phyloP scores from a whole-genome alignment of 495 filamentous ascomycete species.

The Trichoderma orchidacearum region DNA sequence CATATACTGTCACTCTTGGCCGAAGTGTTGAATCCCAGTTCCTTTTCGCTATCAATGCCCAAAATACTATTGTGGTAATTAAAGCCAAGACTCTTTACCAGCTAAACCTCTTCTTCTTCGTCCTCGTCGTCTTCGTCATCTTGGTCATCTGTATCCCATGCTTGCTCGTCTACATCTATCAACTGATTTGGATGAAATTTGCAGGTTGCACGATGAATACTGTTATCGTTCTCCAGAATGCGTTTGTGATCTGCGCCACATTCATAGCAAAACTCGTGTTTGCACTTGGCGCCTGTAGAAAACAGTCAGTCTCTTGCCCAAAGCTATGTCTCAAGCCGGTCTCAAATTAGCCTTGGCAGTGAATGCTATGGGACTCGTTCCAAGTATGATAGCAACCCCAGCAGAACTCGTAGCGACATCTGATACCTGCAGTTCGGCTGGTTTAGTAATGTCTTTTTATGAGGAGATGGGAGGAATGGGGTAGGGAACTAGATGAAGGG shows the following conservation, averaged over 20 bases:
- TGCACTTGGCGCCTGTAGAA: slow-evolving; percentile 7
- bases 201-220: slow-evolving; percentile 5
- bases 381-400: slow-evolving; percentile 4
- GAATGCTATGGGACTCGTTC: not conserved
- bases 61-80: too few species aligned
- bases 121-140: not conserved
- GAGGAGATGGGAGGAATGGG: not conserved
- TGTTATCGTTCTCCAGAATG: slow-evolving; percentile 8
- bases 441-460: not conserved
- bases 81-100: too few species aligned
- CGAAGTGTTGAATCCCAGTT: too few species aligned
- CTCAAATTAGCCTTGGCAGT: not conserved
- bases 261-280: slow-evolving; percentile 12
- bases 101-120: not conserved
- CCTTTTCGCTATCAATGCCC: too few species aligned
- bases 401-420: slow-evolving; percentile 7
- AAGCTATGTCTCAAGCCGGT: too few species aligned
- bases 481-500: too few species aligned
- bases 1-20: too few species aligned
- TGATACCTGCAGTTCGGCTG: not conserved
- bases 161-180: not conserved
- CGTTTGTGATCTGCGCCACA: slow-evolving; percentile 9
- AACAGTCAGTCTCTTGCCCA: not conserved
- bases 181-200: slow-evolving; percentile 8
- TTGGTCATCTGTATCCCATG: too few species aligned